Evolutionary conservation across 2,329 filamentous ascomycete species (phyloP), one percentile per base, ranked within the genome.

Genomic region (Cryphonectria carpinicola): DNA sequence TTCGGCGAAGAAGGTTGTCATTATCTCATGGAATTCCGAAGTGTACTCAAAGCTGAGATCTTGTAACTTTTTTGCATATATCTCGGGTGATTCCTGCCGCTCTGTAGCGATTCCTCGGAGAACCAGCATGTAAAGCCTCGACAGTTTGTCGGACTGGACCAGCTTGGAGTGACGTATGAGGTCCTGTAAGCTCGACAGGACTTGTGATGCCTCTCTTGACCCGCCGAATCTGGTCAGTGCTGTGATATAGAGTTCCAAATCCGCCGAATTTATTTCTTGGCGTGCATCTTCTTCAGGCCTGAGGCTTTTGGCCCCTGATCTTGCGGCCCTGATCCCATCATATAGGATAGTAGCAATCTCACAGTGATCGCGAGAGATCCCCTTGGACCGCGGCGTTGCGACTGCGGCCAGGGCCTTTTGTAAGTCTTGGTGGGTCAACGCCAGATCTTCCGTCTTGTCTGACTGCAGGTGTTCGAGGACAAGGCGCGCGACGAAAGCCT

Each of bases 1-100:
- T 17, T 82, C 78, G 1, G 90, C 87, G 75, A 90, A 94, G 74
- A 91, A 92, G 0, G 79, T 79, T 3, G 90, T 85, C 78, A 96
- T 83, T 46, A 87, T 78, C 70, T 84, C 78, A 74, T 90, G 86
- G 66, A 89, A 78, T 4, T 77, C 75, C 3, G 81, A 78, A 68
- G 82, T 81, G 73, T 84, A 87, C 19, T 81, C 78, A 10, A 87
- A 71, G 0, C 83, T 84, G 6, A 84, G 78, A 14, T 82, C 79
- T 68, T 86, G 81, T 56, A 90, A 82, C 62, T 88, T 82, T 11
- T 85, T 78, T 1, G 88, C 80, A 3, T 90, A 83, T n/a, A 84
- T 56, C 89, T 75, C 70, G 94, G 82, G 78, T 90, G 86, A 69
- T 83, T 73, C 74, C 87, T 84, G 54, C 86, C 84, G 76, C 93